phyloP scores from a whole-genome alignment of 1,284 basidiomycete genomes.

The Inonotus obliquus region DNA sequence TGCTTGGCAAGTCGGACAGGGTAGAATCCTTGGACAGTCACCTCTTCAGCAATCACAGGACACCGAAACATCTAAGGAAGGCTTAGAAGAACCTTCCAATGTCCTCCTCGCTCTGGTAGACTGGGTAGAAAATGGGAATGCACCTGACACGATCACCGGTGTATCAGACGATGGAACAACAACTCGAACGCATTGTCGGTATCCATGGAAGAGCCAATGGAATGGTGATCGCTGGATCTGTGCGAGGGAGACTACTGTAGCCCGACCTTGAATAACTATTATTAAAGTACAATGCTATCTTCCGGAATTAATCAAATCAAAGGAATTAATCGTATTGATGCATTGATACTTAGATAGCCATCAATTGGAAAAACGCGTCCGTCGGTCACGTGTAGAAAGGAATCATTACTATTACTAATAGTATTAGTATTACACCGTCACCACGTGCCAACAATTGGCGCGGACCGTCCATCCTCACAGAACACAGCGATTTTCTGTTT shows the following conservation, averaged over 20 bases:
- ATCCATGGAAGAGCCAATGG: conserved; percentile 22
- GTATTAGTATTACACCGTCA: too few relatives aligned
- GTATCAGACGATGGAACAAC: conserved; percentile 19
- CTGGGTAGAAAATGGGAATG: conserved; percentile 37
- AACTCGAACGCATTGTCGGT: conserved; percentile 22
- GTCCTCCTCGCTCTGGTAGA: conserved; percentile 35
- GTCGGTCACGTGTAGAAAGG: too few relatives aligned
- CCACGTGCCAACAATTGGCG: too few relatives aligned
- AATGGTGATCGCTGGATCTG: conserved; percentile 2
- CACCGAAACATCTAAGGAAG: background rate
- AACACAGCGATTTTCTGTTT: background rate
- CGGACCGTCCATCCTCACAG: background rate
- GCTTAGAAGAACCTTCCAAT: conserved; percentile 25
- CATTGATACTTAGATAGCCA: too few relatives aligned
- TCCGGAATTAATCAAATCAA: background rate
- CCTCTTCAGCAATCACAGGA: too few relatives aligned
- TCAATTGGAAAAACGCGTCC: too few relatives aligned
- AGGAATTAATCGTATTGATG: too few relatives aligned
- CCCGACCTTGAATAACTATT: background rate
- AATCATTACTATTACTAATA: too few relatives aligned
- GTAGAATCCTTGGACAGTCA: conserved; percentile 1
- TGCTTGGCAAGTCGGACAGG: conserved; percentile 23
- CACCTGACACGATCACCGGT: conserved; percentile 31
- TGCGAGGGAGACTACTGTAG: background rate
- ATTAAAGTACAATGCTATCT: background rate